Evolutionary conservation across 306 rosid species (phyloP), one percentile per base, ranked within the genome.

Genomic region (Prunus campanulata): DNA sequence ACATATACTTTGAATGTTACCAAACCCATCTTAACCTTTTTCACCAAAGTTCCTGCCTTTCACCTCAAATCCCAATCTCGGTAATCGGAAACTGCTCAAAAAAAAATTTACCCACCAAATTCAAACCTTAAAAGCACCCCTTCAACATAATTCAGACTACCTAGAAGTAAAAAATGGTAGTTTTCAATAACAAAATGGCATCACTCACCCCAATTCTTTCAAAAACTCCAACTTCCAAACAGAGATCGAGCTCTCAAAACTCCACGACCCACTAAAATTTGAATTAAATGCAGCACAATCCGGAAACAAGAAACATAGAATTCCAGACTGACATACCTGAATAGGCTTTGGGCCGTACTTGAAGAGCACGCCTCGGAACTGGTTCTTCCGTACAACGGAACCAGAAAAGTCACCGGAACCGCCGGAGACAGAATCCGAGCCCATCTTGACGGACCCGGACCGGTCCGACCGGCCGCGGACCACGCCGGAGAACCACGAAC

Each of bases 321-420:
- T 22, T 49, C 3, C 25, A 59, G 73, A 47, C 30, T 63, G 50
- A 74, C 87, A 42, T 46, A 96, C 99, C 99, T 96, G 98, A 86
- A 91, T 84, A 70, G 99, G 77, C 75, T 92, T 87, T 51, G 98
- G 93, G 25, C 99, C 99, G 77, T 96, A 96, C 92, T 92, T 96
- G 84, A 96, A 96, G 20, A 96, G 85, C 73, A 72, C 88, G 2
- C 99, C 98, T 39, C 93, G 93, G 86, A 83, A 86, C 78, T 92
- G 93, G 74, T 88, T 92, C 91, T 91, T 92, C 81, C 90, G 81
- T 22, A 85, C 76, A 35, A 96, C 85, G 32, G 97, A 88, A 29
- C 87, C 88, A 24, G 79, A 2, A 27, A 15, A 1, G 29, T 95
- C 93, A 29, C 70, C 76, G 5, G 83, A 42, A 11, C 80, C 71